phyloP scores from a whole-genome alignment of 2,329 filamentous ascomycete genomes.

The Hypoxylon sp. region DNA sequence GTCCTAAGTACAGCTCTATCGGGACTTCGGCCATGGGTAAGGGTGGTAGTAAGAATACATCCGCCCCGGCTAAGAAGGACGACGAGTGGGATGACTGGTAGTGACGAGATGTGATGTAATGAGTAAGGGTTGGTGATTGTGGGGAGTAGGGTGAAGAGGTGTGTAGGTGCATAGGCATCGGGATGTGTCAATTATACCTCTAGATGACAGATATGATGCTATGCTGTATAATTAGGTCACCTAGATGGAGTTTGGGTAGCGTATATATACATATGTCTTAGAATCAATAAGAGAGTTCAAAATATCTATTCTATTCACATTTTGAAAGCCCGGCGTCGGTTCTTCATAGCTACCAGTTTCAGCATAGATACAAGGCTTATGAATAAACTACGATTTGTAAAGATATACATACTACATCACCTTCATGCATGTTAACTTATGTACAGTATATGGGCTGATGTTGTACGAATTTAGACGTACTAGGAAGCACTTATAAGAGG shows the following conservation, averaged over 20 bases:
- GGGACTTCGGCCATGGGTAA: constrained; percentile 73
- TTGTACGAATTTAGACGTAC: constrained; percentile 6
- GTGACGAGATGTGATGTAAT: constrained; percentile 37
- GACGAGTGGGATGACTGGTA: constrained; percentile 78
- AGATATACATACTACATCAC: neutral
- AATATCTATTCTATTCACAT: constrained; percentile 1
- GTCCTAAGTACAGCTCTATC: constrained; percentile 64
- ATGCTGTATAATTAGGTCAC: constrained; percentile 45
- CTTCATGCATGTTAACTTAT: neutral
- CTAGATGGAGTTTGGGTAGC: constrained; percentile 49
- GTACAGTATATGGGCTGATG: neutral
- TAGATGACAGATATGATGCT: constrained; percentile 42
- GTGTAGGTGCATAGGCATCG: constrained; percentile 27
- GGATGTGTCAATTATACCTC: constrained; percentile 27
- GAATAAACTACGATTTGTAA: neutral
- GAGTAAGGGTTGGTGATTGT: neutral
- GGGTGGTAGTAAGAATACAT: constrained; percentile 58
- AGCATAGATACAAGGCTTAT: neutral
- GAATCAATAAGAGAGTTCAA: constrained; percentile 24
- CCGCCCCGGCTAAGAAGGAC: constrained; percentile 60
- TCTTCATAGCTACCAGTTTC: neutral
- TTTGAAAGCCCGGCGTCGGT: neutral
- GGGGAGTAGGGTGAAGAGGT: constrained; percentile 1
- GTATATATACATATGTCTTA: constrained; percentile 38
- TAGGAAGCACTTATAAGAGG: neutral